Percentiles rank a stretch among this genome's conserved stretches.
Conservation (phyloP, 176 grass and related monocot genomes). For the Elaeis guineensis region DNA sequence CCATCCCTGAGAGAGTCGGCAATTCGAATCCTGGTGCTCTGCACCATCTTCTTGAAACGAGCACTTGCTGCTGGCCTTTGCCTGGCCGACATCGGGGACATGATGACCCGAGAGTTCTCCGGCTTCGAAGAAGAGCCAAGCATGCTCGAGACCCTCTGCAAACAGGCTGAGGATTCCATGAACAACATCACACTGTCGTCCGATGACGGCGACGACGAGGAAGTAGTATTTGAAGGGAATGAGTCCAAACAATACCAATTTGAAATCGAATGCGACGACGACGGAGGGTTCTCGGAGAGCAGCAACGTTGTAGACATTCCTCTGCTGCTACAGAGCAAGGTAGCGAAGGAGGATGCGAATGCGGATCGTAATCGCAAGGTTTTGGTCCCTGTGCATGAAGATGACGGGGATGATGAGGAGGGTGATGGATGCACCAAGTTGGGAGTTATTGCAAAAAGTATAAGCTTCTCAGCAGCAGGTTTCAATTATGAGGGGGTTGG, state of each 20-base stretch:
- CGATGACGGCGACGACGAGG: neutral
- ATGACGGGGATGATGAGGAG: neutral
- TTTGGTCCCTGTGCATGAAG: neutral
- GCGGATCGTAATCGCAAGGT: neutral
- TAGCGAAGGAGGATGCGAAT: too few relatives aligned
- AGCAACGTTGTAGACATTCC: neutral
- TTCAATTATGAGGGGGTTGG: neutral
- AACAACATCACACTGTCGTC: neutral
- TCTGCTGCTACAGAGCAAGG: neutral
- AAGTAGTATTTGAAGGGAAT: neutral
- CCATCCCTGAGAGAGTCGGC: slow-evolving; percentile 47
- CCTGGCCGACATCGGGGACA: slow-evolving; percentile 79
- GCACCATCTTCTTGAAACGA: slow-evolving; percentile 68
- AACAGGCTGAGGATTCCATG: slow-evolving; percentile 27
- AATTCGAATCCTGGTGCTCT: slow-evolving; percentile 54
- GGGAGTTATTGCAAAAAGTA: slow-evolving; percentile 25
- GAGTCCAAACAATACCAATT: slow-evolving; percentile 9
- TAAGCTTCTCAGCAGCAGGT: slow-evolving; percentile 31
- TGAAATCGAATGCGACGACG: slow-evolving; percentile 12
- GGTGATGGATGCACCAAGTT: slow-evolving; percentile 17
- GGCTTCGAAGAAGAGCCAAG: slow-evolving; percentile 46
- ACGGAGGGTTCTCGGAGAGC: neutral
- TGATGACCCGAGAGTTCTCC: slow-evolving; percentile 70
- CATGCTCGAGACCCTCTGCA: slow-evolving; percentile 60
- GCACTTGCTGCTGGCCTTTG: slow-evolving; percentile 56